Percentiles rank a stretch among this genome's conserved stretches.
Evolutionary conservation across 495 filamentous ascomycete genomes (phyloP).

Genomic region (Alectoria sarmentosa): DNA sequence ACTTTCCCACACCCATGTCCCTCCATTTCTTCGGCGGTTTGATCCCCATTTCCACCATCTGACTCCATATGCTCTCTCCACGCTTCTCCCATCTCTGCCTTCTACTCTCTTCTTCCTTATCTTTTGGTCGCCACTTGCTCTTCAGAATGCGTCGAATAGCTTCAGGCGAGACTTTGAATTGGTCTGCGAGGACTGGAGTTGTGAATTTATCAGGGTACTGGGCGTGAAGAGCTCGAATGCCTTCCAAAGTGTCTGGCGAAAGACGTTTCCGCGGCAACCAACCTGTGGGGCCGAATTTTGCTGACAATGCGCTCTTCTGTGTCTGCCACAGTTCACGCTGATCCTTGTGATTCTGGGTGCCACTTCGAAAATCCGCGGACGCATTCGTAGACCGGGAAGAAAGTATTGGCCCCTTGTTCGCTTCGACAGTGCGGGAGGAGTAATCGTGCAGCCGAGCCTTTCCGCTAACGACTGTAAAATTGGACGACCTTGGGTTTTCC

Average conservation of each 20-base stretch:
- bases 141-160: constrained; percentile 79
- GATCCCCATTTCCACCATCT: constrained; percentile 59
- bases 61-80: constrained; percentile 68
- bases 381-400: background rate
- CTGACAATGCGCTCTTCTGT: constrained; percentile 58
- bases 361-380: background rate
- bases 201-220: constrained; percentile 70
- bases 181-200: constrained; percentile 61
- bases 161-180: constrained; percentile 82
- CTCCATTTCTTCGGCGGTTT: constrained; percentile 65
- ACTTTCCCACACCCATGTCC: constrained; percentile 53
- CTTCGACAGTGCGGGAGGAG: background rate
- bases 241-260: constrained; percentile 83
- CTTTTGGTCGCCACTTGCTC: constrained; percentile 69
- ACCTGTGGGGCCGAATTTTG: constrained; percentile 63
- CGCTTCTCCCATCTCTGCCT: constrained; percentile 69
- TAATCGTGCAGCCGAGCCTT: background rate
- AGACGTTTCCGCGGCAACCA: constrained; percentile 82
- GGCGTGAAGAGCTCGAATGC: constrained; percentile 70
- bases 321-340: constrained; percentile 55
- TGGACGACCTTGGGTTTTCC: background rate
- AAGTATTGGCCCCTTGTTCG: background rate
- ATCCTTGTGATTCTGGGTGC: background rate
- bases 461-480: background rate
- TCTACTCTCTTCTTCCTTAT: constrained; percentile 53